phyloP scores from a whole-genome alignment of 164 flowering plant genomes.

The Piper betle region DNA sequence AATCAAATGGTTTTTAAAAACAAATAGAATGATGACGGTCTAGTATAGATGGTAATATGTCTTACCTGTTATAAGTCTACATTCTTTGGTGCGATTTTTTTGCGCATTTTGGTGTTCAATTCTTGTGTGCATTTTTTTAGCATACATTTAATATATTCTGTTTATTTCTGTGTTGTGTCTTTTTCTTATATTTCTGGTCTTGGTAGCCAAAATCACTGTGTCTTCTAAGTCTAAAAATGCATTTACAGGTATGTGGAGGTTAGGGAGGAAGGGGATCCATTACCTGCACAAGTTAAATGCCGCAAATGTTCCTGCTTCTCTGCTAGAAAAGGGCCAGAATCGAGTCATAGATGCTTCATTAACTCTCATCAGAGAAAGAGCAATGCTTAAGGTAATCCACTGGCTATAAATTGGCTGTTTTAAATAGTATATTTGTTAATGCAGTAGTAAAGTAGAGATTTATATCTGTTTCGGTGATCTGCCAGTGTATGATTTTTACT shows the following conservation, averaged over 20 bases:
- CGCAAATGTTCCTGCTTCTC: constrained; percentile 45
- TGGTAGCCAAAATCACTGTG: neutral
- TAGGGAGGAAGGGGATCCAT: constrained; percentile 52
- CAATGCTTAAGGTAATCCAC: constrained; percentile 66
- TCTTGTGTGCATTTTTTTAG: no score
- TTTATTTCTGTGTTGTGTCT: neutral
- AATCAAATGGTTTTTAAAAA: no score
- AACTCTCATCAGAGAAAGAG: constrained; percentile 90
- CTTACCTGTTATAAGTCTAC: no score
- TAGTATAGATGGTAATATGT: no score
- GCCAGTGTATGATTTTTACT: neutral
- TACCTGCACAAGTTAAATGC: constrained; percentile 50
- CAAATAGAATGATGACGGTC: no score
- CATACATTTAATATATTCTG: no score
- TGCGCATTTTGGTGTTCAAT: no score
- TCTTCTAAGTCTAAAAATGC: neutral
- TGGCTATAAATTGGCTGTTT: no score
- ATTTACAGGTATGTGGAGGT: constrained; percentile 26
- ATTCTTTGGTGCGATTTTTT: no score
- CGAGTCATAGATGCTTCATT: constrained; percentile 97
- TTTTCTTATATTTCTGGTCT: neutral
- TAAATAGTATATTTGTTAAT: neutral
- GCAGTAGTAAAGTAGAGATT: neutral
- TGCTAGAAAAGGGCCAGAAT: constrained; percentile 71
- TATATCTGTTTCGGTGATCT: neutral